phyloP scores from a whole-genome alignment of 2,329 filamentous ascomycete genomes.

The Diplodia sapinea region DNA sequence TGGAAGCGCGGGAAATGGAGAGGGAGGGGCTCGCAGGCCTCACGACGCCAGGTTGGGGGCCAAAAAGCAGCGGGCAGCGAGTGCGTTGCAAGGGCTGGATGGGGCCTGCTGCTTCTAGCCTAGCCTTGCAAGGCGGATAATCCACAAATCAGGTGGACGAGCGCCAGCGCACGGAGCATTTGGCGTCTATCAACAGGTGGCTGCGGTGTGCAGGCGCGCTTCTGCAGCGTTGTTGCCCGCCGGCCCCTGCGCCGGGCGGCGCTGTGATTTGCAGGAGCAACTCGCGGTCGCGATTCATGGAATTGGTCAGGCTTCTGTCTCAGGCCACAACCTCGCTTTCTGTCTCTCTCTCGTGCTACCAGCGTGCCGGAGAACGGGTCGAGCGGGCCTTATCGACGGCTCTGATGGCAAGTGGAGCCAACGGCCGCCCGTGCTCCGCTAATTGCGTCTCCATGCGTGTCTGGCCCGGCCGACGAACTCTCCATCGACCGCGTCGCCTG shows the following conservation, averaged over 20 bases:
- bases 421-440: conserved; percentile 20
- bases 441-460: conserved; percentile 27
- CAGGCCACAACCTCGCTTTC: conserved; percentile 25
- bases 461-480: conserved; percentile 18
- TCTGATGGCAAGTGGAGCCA: conserved; percentile 25
- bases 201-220: background rate
- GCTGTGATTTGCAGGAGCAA: conserved; percentile 15
- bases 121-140: conserved; percentile 9
- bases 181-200: conserved; percentile 5
- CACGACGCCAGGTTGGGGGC: conserved; percentile 17
- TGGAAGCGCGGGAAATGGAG: conserved; percentile 27
- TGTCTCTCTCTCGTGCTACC: conserved; percentile 8
- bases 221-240: conserved; percentile 14
- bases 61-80: conserved; percentile 5
- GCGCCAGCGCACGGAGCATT: background rate
- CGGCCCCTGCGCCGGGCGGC: conserved; percentile 3
- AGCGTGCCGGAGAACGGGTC: conserved; percentile 20
- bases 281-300: conserved; percentile 11
- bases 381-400: conserved; percentile 29
- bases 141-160: background rate
- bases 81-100: background rate
- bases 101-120: background rate
- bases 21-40: background rate
- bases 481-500: background rate
- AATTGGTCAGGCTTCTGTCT: conserved; percentile 6